These are phyloP conservation scores for Sutorius eximius DNA, from an alignment of 1,284 basidiomycete genomes.

Conservation along the genomic window DNA sequence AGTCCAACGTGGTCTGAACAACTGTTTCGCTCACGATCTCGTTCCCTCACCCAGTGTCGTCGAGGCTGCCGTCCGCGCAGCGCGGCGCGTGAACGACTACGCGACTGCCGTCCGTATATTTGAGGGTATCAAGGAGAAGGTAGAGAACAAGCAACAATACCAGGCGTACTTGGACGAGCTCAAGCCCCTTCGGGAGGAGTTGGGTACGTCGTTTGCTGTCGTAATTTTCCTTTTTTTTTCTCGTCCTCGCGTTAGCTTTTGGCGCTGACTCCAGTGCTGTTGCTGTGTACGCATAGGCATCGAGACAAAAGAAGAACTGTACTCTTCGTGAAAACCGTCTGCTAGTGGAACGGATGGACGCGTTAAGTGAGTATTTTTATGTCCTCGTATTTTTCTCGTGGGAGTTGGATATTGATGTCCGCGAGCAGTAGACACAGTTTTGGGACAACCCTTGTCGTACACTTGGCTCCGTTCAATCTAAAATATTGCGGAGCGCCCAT, in stretches of 20 bases:
- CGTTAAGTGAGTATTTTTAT: conserved; percentile 20
- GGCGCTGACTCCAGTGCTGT: not conserved
- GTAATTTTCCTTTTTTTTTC: not conserved
- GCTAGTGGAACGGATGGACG: conserved; percentile 11
- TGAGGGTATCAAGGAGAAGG: conserved; percentile 91
- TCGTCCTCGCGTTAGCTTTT: not conserved
- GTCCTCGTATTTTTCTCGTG: not conserved
- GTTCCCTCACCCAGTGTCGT: conserved; percentile 90
- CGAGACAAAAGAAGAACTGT: conserved; percentile 47
- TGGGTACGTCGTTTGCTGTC: conserved; percentile 61
- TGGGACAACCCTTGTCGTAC: conserved; percentile 21
- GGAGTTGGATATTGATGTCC: conserved; percentile 9
- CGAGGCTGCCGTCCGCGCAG: conserved; percentile 87
- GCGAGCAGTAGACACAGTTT: conserved; percentile 28
- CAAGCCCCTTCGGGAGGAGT: conserved; percentile 81
- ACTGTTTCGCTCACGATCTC: conserved; percentile 98
- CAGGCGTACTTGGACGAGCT: conserved; percentile 88
- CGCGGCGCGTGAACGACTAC: conserved; percentile 94
- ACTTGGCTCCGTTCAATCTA: conserved; percentile 23
- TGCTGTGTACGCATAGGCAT: conserved; percentile 34
- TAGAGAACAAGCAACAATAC: conserved; percentile 94
- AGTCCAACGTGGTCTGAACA: conserved; percentile 97
- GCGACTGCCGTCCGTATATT: conserved; percentile 95
- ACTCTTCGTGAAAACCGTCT: conserved; percentile 28
- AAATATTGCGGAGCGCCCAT: conserved; percentile 6